Evolutionary conservation across 306 rosid genomes (phyloP), one percentile per base, ranked within the genome.

Genomic region (Lathyrus aphaca): DNA sequence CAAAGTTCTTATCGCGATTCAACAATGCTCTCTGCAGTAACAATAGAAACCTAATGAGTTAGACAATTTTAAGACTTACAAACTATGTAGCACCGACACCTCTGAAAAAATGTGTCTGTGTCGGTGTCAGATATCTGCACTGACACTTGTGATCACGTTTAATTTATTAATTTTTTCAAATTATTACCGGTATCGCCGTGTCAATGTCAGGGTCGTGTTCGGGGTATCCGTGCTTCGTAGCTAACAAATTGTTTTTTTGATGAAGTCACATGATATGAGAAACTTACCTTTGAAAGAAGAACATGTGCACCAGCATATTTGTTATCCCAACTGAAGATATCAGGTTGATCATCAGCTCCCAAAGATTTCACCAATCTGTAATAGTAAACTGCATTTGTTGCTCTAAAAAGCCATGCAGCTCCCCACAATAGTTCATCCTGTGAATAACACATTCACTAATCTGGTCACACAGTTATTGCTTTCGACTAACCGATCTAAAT

Each of bases 351-450:
- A 70, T 83, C 81, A 51, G 81, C 92, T 74, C 95, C 96, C 59
- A 90, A 73, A 1, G 86, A 75, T 78, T 80, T 84, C 60, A 88
- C 66, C 68, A 94, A 72, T 40, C 85, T 87, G 39, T 70, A 80
- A 73, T 94, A 94, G 63, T 61, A 60, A 30, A 72, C 78, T 17
- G 71, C 84, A 45, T 94, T 90, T 60, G 96, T 90, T 75, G 98
- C 97, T 79, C 87, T 82, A 59, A 86, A 74, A 51, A 94, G 92
- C 96, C 98, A 94, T 19, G 98, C 82, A 76, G 92, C 97, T 65
- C 94, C 98, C 98, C 98, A 88, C 68, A 94, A 58, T 39, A 90
- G 80, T 66, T 94, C 98, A 74, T 94, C 98, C 98, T 90, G 43
- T 43, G 64, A 23, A 59, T 32, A 35, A 43, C 59, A 21, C 53